These are phyloP conservation scores for Trichoderma reesei DNA, from an alignment of 495 filamentous ascomycete species.

Conservation along the genomic window DNA sequence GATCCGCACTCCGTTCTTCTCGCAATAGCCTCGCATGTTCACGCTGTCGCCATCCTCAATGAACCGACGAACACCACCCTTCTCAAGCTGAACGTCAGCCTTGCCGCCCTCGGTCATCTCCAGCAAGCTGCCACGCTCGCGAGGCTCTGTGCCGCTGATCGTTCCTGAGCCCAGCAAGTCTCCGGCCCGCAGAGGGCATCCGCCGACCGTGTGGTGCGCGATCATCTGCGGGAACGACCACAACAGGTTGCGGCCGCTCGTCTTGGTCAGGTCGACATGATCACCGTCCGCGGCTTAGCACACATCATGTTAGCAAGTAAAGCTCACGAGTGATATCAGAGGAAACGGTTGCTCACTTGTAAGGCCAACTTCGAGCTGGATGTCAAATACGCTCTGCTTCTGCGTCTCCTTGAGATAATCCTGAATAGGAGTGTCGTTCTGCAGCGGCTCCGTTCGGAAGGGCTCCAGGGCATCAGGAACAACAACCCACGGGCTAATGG, in stretches of 20 bases:
- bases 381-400: conserved; percentile 58
- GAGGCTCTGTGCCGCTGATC: conserved; percentile 60
- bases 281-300: conserved; percentile 49
- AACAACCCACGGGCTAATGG: conserved; percentile 83
- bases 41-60: conserved; percentile 80
- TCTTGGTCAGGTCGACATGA: conserved; percentile 37
- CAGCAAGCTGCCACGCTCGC: conserved; percentile 62
- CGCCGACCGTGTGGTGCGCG: conserved; percentile 79
- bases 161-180: conserved; percentile 87
- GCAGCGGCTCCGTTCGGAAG: conserved; percentile 42
- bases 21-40: conserved; percentile 56
- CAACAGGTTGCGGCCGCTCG: conserved; percentile 62
- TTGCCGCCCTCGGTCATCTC: conserved; percentile 66
- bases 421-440: conserved; percentile 54
- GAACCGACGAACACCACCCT: conserved; percentile 64
- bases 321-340: neutral
- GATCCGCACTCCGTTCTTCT: conserved; percentile 46
- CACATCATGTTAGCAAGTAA: neutral
- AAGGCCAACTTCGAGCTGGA: conserved; percentile 64
- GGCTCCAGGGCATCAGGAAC: conserved; percentile 74
- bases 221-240: conserved; percentile 95
- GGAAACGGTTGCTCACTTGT: conserved; percentile 39
- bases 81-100: conserved; percentile 52
- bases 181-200: conserved; percentile 71
- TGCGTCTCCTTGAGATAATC: conserved; percentile 61